A percentile compares a stretch with the other conserved stretches of the same genome.
Conservation (phyloP, 73 alveolate species). For the Symbiodinium pilosum region DNA sequence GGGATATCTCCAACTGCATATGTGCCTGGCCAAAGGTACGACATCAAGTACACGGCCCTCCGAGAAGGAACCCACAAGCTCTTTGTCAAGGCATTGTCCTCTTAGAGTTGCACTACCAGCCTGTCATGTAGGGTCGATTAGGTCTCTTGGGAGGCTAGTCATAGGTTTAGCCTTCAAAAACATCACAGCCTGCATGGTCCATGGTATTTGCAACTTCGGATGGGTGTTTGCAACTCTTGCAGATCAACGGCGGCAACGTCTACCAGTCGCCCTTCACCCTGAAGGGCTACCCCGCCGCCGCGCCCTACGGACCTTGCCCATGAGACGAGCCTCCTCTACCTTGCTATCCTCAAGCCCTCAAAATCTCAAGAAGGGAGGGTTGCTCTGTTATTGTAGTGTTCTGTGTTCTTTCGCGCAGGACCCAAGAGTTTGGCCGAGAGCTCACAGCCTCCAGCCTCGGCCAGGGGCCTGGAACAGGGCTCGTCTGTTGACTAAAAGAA, state of each 20-base stretch:
- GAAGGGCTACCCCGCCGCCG: conserved; percentile 49
- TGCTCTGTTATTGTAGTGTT: neutral
- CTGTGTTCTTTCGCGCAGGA: neutral
- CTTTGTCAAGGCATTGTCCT: conserved; percentile 25
- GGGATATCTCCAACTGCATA: no score
- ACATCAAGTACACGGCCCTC: conserved; percentile 37
- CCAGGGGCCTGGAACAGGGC: neutral
- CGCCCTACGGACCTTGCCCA: conserved; percentile 35
- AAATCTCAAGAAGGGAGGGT: neutral
- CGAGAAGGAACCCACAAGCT: conserved; percentile 80
- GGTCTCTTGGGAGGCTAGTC: no score
- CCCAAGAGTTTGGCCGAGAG: conserved; percentile 78
- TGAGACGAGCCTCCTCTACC: no score
- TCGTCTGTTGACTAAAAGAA: no score
- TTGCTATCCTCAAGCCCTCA: neutral
- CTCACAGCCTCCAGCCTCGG: conserved; percentile 52
- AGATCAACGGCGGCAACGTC: conserved; percentile 87
- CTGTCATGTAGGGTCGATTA: no score
- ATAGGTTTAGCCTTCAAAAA: neutral
- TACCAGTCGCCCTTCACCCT: conserved; percentile 62
- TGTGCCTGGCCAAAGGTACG: conserved; percentile 34
- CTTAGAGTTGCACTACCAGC: neutral
- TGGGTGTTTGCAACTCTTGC: no score
- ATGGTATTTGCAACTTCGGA: no score
- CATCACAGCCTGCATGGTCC: neutral